Percentiles rank a stretch among this genome's conserved stretches.
Conservation (phyloP, 257 asterid genomes). For the Solanum dulcamara region DNA sequence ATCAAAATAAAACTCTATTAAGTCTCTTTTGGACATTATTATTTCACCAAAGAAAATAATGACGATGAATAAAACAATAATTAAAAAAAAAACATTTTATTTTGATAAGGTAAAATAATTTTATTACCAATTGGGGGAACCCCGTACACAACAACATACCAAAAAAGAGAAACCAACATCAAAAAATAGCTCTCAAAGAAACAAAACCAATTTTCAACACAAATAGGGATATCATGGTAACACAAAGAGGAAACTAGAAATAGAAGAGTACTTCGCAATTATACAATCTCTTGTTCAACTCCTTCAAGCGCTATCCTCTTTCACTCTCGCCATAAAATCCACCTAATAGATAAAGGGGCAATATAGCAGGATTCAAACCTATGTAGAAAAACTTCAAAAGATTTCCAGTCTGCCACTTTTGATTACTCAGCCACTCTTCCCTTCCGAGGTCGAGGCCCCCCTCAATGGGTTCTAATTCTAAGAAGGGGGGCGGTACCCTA, state of each 20-base stretch:
- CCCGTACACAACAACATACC: not conserved
- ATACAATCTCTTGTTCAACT: not conserved
- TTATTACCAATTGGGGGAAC: not conserved
- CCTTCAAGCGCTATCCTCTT: not conserved
- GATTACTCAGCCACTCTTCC: not conserved
- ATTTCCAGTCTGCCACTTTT: not conserved
- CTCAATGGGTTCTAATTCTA: not conserved
- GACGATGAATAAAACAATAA: not conserved
- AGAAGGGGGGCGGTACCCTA: not conserved
- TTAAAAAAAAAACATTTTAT: not conserved
- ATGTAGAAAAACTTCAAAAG: not conserved
- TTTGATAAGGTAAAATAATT: not conserved
- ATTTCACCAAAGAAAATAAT: not conserved
- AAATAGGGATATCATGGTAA: not conserved
- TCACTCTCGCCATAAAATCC: not conserved
- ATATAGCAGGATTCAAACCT: not conserved
- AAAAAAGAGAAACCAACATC: not conserved
- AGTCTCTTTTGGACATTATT: not conserved
- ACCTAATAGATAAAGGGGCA: not conserved
- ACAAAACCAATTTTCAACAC: not conserved
- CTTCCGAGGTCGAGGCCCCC: not conserved
- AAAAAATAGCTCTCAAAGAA: not conserved
- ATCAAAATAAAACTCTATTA: not conserved
- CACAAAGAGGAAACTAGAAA: not conserved
- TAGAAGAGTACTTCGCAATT: not conserved